Percentiles rank a stretch among this genome's conserved stretches.
phyloP scores from a whole-genome alignment of 2,329 filamentous ascomycete genomes.

The Trichoderma endophyticum region DNA sequence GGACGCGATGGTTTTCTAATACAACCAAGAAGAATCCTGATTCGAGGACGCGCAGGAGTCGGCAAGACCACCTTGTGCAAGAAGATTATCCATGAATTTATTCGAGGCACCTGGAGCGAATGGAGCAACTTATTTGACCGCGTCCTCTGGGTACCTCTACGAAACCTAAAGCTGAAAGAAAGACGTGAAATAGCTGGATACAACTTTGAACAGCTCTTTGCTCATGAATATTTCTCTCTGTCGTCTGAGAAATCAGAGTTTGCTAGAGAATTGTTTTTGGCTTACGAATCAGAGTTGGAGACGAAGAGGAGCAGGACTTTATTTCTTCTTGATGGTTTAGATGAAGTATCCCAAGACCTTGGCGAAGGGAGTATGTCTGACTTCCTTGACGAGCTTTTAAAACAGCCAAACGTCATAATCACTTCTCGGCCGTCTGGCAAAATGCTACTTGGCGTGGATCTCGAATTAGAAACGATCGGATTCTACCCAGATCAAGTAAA shows the following conservation, averaged over 20 bases:
- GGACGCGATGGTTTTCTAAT: constrained; percentile 14
- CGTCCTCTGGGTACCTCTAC: constrained; percentile 40
- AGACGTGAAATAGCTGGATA: constrained; percentile 19
- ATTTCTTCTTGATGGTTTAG: constrained; percentile 43
- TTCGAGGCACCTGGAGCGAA: constrained; percentile 19
- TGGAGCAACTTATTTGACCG: constrained; percentile 31
- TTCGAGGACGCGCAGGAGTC: constrained; percentile 34
- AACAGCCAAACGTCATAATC: constrained; percentile 37
- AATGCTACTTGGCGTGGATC: constrained; percentile 24
- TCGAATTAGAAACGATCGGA: constrained; percentile 41
- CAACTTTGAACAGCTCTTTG: constrained; percentile 27
- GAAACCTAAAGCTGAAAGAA: constrained; percentile 30
- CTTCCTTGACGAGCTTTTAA: constrained; percentile 32
- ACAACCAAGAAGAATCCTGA: constrained; percentile 33
- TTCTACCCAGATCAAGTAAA: constrained; percentile 37
- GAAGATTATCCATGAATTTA: constrained; percentile 37
- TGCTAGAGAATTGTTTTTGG: constrained; percentile 21
- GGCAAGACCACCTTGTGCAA: constrained; percentile 40
- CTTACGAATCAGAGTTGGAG: constrained; percentile 1
- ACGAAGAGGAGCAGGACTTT: constrained; percentile 28
- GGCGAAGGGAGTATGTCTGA: constrained; percentile 16
- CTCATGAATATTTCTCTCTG: constrained; percentile 29
- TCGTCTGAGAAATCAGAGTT: constrained; percentile 14
- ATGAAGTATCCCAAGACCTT: constrained; percentile 36
- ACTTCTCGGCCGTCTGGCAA: constrained; percentile 36